Evolutionary conservation across 2,329 filamentous ascomycete genomes (phyloP).

Genomic region (Fusarium vanettenii): DNA sequence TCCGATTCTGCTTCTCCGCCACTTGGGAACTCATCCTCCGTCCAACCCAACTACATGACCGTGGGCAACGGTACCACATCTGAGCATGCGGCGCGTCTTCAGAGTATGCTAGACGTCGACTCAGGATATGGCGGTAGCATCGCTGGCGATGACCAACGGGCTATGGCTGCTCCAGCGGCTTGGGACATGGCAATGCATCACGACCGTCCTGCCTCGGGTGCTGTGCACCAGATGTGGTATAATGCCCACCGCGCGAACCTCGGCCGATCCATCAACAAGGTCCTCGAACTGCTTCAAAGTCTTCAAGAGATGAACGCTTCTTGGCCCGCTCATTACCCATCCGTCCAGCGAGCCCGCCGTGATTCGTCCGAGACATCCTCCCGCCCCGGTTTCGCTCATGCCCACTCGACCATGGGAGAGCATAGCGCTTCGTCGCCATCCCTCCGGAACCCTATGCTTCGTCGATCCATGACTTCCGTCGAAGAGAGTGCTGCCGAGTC

Average conservation of each 20-base stretch:
- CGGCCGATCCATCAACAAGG: slow-evolving; percentile 87
- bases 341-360: slow-evolving; percentile 73
- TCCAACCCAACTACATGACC: slow-evolving; percentile 81
- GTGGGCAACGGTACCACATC: slow-evolving; percentile 86
- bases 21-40: slow-evolving; percentile 40
- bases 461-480: slow-evolving; percentile 79
- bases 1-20: slow-evolving; percentile 43
- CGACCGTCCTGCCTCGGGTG: slow-evolving; percentile 72
- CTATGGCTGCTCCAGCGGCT: slow-evolving; percentile 58
- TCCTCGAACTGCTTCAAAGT: slow-evolving; percentile 83
- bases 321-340: slow-evolving; percentile 97
- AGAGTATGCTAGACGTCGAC: slow-evolving; percentile 85
- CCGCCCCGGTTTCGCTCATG: slow-evolving; percentile 72
- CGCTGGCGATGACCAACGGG: slow-evolving; percentile 68
- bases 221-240: slow-evolving; percentile 93
- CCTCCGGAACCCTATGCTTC: slow-evolving; percentile 63
- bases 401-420: slow-evolving; percentile 69
- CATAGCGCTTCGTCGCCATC: slow-evolving; percentile 51
- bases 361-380: slow-evolving; percentile 58
- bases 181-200: slow-evolving; percentile 59
- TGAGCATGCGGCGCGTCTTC: slow-evolving; percentile 82
- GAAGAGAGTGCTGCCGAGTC: slow-evolving; percentile 72
- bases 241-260: slow-evolving; percentile 91
- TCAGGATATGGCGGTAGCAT: slow-evolving; percentile 92
- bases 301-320: slow-evolving; percentile 89